Conservation (phyloP, 1,139 yeast species). For the Wickerhamomyces sp. region DNA sequence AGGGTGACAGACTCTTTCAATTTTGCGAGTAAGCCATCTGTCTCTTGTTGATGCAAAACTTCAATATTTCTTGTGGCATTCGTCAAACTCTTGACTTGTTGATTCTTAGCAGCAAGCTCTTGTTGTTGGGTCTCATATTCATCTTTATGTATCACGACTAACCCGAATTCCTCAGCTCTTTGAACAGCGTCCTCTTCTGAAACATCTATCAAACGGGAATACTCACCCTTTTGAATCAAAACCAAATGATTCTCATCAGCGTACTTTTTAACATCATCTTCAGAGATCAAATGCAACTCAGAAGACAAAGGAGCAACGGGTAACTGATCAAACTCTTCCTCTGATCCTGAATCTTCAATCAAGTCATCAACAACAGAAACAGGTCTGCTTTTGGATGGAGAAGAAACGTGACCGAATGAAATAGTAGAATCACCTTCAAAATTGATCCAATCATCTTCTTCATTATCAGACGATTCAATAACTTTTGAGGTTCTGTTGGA, state of each 20-base stretch:
- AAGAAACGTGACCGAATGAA: slow-evolving; percentile 6
- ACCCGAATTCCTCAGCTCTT: slow-evolving; percentile 20
- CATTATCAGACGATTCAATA: slow-evolving; percentile 18
- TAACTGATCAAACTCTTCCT: slow-evolving; percentile 12
- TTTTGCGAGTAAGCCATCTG: background rate
- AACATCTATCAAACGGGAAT: slow-evolving; percentile 21
- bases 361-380: slow-evolving; percentile 10
- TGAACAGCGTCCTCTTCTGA: slow-evolving; percentile 13
- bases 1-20: slow-evolving; percentile 3
- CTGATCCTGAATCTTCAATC: slow-evolving; percentile 22
- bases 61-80: background rate
- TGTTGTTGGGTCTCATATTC: slow-evolving; percentile 4
- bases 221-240: slow-evolving; percentile 44
- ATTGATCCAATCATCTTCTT: slow-evolving; percentile 28
- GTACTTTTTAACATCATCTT: slow-evolving; percentile 39
- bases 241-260: slow-evolving; percentile 47
- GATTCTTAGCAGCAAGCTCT: background rate
- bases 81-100: background rate
- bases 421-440: slow-evolving; percentile 19
- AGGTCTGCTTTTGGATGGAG: slow-evolving; percentile 18
- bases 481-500: slow-evolving; percentile 20
- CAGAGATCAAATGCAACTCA: slow-evolving; percentile 24
- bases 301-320: slow-evolving; percentile 19
- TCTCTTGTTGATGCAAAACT: background rate
- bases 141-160: slow-evolving; percentile 25